Evolutionary conservation across 108 stramenopile genomes (phyloP).

Genomic region (Nitzschia palea): DNA sequence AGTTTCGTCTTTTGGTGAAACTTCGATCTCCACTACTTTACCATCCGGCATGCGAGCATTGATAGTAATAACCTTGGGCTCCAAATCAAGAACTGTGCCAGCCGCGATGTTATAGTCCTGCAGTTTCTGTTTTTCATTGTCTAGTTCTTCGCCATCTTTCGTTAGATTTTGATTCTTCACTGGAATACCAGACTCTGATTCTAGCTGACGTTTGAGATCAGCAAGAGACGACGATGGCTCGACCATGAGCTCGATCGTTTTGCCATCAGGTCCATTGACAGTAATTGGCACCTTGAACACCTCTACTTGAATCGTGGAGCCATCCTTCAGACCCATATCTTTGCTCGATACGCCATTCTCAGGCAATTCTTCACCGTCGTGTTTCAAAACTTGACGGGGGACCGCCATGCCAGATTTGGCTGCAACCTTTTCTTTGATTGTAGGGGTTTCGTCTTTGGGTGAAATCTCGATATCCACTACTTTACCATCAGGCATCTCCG

Average conservation of each 20-base stretch:
- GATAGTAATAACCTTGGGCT: constrained; percentile 17
- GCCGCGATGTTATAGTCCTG: constrained; percentile 15
- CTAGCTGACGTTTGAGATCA: constrained; percentile 18
- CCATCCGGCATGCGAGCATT: constrained; percentile 17
- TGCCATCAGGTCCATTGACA: constrained; percentile 22
- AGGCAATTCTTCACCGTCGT: constrained; percentile 14
- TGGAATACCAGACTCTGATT: constrained; percentile 24
- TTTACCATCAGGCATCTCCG: constrained; percentile 15
- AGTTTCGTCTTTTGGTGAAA: background rate
- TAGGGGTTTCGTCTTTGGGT: constrained; percentile 10
- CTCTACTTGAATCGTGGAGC: constrained; percentile 8
- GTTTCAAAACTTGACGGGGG: constrained; percentile 18
- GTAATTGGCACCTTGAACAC: constrained; percentile 26
- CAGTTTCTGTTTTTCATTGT: constrained; percentile 7
- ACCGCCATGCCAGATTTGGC: constrained; percentile 11
- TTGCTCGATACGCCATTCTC: background rate
- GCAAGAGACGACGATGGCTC: constrained; percentile 5
- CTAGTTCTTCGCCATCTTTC: background rate
- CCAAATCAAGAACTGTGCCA: constrained; percentile 27
- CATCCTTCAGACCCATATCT: constrained; percentile 26
- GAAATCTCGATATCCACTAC: constrained; percentile 3
- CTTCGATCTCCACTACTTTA: background rate
- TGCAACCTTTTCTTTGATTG: constrained; percentile 25
- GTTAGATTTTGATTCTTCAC: constrained; percentile 9
- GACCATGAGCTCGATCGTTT: constrained; percentile 10